Percentiles rank a stretch among this genome's conserved stretches.
These are phyloP conservation scores for Nectriaceae sp. DNA, from an alignment of 2,329 filamentous ascomycete genomes.

Conservation along the genomic window DNA sequence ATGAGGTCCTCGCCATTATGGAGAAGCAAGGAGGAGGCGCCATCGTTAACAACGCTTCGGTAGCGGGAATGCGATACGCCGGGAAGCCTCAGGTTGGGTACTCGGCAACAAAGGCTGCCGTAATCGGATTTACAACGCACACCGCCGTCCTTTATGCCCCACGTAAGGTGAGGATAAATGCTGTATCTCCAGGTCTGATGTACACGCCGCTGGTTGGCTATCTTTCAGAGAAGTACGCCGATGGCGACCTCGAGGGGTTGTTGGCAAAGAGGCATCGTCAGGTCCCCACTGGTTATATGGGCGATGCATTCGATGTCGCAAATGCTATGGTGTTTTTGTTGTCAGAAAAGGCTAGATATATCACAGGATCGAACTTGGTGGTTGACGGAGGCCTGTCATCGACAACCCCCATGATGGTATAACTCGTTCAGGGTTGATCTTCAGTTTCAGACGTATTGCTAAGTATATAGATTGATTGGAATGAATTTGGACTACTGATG, in stretches of 20 bases:
- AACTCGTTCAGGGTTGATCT: too few relatives aligned
- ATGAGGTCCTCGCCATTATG: constrained; percentile 11
- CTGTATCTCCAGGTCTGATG: constrained; percentile 33
- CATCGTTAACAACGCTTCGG: constrained; percentile 3
- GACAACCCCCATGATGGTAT: not conserved
- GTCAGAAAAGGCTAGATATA: constrained; percentile 2
- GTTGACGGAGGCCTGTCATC: constrained; percentile 8
- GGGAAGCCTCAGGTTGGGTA: constrained; percentile 50
- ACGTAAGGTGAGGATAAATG: constrained; percentile 48
- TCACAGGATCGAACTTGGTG: constrained; percentile 10
- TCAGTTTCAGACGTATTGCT: too few relatives aligned
- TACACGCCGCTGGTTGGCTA: constrained; percentile 2
- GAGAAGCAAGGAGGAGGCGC: constrained; percentile 8
- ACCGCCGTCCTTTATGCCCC: constrained; percentile 48
- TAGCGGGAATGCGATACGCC: constrained; percentile 41
- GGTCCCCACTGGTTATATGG: constrained; percentile 1
- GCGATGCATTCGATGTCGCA: constrained; percentile 1
- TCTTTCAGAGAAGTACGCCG: constrained; percentile 18
- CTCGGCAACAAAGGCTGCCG: constrained; percentile 45
- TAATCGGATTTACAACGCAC: constrained; percentile 45
- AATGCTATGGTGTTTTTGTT: constrained; percentile 3
- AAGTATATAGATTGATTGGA: too few relatives aligned
- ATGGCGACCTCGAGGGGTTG: not conserved
- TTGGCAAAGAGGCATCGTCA: not conserved
- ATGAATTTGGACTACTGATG: too few relatives aligned